A percentile compares a stretch with the other conserved stretches of the same genome.
Evolutionary conservation across 495 filamentous ascomycete species (phyloP).

Genomic region (Thozetella sp.): DNA sequence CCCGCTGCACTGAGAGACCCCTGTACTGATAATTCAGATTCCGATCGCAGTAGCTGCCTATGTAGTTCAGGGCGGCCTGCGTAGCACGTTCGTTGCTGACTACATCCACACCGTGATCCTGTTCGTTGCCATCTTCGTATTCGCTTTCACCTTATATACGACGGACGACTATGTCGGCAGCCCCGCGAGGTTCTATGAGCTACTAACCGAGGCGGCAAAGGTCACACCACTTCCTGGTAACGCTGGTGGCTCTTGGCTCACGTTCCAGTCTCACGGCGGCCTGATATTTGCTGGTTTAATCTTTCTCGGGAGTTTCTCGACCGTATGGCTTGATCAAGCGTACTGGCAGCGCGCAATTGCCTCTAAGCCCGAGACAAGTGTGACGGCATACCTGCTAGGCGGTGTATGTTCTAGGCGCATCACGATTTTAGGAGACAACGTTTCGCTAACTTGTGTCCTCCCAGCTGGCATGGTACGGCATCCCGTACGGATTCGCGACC

Average conservation of each 20-base stretch:
- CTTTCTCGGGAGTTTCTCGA: constrained; percentile 38
- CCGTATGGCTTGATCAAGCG: constrained; percentile 43
- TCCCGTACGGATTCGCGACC: too few species aligned
- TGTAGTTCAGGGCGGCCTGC: constrained; percentile 23
- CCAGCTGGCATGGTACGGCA: too few species aligned
- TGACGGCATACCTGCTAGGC: constrained; percentile 48
- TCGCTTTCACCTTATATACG: constrained; percentile 43
- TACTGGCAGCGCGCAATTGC: constrained; percentile 53
- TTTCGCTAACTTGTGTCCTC: too few species aligned
- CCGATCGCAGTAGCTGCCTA: constrained; percentile 28
- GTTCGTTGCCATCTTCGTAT: constrained; percentile 46
- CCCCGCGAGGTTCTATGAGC: constrained; percentile 45
- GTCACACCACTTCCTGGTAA: constrained; percentile 48
- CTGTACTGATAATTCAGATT: too few species aligned
- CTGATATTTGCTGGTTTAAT: constrained; percentile 44
- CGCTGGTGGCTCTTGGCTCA: constrained; percentile 47
- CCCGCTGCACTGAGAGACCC: too few species aligned
- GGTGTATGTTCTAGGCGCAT: too few species aligned
- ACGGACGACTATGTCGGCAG: constrained; percentile 45
- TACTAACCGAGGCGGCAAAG: constrained; percentile 43
- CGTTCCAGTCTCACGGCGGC: constrained; percentile 50
- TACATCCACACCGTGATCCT: constrained; percentile 27
- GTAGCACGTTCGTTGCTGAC: constrained; percentile 41
- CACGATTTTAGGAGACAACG: too few species aligned
- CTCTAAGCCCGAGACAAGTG: constrained; percentile 37